A percentile compares a stretch with the other conserved stretches of the same genome.
Conservation (phyloP, 345 rosid genomes). For the Bruguiera gymnorhiza region DNA sequence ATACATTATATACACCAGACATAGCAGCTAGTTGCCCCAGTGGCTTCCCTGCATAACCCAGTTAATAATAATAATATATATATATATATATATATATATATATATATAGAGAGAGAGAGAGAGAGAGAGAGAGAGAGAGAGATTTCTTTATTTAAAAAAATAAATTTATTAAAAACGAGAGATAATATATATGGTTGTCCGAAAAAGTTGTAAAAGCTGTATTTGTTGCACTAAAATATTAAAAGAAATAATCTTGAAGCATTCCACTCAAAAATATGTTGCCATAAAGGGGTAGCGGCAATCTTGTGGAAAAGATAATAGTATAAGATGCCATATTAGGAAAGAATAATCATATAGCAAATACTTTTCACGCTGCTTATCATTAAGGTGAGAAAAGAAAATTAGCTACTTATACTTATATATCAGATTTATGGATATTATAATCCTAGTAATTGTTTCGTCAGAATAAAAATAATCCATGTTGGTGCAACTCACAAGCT, state of each 20-base stretch:
- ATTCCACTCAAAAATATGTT: constrained; percentile 8
- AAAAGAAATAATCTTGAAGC: constrained; percentile 7
- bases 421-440: not conserved
- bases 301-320: constrained; percentile 1
- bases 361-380: not conserved
- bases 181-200: too few species aligned
- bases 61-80: too few species aligned
- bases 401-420: not conserved
- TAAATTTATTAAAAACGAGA: too few species aligned
- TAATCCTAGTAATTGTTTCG: constrained; percentile 4
- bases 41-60: not conserved
- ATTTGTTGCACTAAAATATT: constrained; percentile 10
- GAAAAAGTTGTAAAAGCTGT: not conserved
- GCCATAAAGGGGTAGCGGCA: constrained; percentile 20
- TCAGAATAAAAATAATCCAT: constrained; percentile 4
- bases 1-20: too few species aligned
- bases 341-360: constrained; percentile 13
- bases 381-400: constrained; percentile 11
- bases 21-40: not conserved
- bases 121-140: too few species aligned
- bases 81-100: not conserved
- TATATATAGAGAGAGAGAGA: too few species aligned
- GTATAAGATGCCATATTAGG: constrained; percentile 33
- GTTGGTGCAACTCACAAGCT: not conserved
- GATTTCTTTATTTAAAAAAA: too few species aligned